These are phyloP conservation scores for Clavispora asparagi DNA, from an alignment of 805 yeast species.

Conservation along the genomic window DNA sequence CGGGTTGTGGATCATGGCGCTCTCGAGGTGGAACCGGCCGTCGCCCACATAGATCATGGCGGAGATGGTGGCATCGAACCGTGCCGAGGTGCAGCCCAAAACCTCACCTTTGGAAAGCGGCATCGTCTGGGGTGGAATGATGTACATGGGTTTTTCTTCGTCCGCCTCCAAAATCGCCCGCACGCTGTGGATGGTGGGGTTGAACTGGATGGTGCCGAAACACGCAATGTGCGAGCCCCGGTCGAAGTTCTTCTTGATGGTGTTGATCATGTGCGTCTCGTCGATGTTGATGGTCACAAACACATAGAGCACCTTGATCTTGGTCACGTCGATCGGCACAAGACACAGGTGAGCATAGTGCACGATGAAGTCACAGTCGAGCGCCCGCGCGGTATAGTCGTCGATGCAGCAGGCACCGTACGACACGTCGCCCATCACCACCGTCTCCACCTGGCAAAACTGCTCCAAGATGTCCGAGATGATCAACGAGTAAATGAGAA, in stretches of 20 bases:
- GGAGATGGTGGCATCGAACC: conserved; percentile 56
- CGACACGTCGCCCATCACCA: conserved; percentile 98
- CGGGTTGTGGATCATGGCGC: conserved; percentile 97
- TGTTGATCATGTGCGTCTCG: conserved; percentile 71
- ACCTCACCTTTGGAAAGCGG: conserved; percentile 96
- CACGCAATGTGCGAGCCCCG: conserved; percentile 67
- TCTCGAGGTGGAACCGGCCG: conserved; percentile 92
- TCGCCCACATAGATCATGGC: conserved; percentile 94
- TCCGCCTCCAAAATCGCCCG: conserved; percentile 53
- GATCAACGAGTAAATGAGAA: conserved; percentile 79
- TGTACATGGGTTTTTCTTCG: conserved; percentile 46
- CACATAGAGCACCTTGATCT: conserved; percentile 87
- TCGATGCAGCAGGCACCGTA: conserved; percentile 99
- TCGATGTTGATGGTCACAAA: conserved; percentile 92
- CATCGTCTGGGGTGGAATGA: conserved; percentile 83
- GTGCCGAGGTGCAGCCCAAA: conserved; percentile 90
- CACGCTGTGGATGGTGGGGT: conserved; percentile 84
- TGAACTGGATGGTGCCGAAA: conserved; percentile 95
- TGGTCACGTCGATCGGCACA: conserved; percentile 90
- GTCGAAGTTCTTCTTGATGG: conserved; percentile 65
- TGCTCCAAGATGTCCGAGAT: conserved; percentile 91
- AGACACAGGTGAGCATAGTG: conserved; percentile 97
- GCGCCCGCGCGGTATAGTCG: conserved; percentile 87
- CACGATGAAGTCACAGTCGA: conserved; percentile 90
- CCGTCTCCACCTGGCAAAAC: conserved; percentile 79